A percentile compares a stretch with the other conserved stretches of the same genome.
These are phyloP conservation scores for Aureobasidium melanogenum DNA, from an alignment of 2,329 filamentous ascomycete genomes.

Conservation along the genomic window DNA sequence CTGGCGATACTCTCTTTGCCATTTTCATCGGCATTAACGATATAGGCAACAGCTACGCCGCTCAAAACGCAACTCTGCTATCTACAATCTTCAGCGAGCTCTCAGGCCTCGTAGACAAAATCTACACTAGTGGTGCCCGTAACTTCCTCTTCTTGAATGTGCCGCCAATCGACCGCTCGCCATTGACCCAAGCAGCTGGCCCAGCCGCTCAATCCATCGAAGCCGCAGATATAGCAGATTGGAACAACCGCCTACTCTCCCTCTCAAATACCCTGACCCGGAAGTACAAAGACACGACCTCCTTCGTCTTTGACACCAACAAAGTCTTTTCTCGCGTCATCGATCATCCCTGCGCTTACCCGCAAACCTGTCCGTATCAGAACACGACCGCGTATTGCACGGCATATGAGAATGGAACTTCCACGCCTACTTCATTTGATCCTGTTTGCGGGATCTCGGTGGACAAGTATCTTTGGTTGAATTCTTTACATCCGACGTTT, in stretches of 20 bases:
- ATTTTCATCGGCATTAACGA: conserved; percentile 52
- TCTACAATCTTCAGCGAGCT: conserved; percentile 31
- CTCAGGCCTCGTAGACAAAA: conserved; percentile 26
- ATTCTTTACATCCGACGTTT: conserved; percentile 55
- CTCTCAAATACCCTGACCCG: conserved; percentile 34
- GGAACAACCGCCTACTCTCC: conserved; percentile 39
- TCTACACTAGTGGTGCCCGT: conserved; percentile 38
- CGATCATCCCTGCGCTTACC: conserved; percentile 41
- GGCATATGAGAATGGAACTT: conserved; percentile 42
- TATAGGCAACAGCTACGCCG: conserved; percentile 41
- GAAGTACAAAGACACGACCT: conserved; percentile 34
- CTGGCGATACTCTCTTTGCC: conserved; percentile 38
- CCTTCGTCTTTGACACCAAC: conserved; percentile 47
- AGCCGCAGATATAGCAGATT: conserved; percentile 38
- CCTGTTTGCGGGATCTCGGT: conserved; percentile 45
- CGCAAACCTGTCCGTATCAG: conserved; percentile 43
- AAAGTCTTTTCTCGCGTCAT: conserved; percentile 44
- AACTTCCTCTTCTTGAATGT: conserved; percentile 43
- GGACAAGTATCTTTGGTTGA: conserved; percentile 58
- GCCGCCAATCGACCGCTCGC: conserved; percentile 44
- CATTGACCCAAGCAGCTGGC: conserved; percentile 37
- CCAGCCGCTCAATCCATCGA: conserved; percentile 24
- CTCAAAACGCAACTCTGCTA: conserved; percentile 26
- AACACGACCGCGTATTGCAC: conserved; percentile 49
- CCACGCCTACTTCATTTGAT: conserved; percentile 30